Evolutionary conservation across 768 basidiomycete genomes (phyloP).

Genomic region (Gloeostereum incarnatum): DNA sequence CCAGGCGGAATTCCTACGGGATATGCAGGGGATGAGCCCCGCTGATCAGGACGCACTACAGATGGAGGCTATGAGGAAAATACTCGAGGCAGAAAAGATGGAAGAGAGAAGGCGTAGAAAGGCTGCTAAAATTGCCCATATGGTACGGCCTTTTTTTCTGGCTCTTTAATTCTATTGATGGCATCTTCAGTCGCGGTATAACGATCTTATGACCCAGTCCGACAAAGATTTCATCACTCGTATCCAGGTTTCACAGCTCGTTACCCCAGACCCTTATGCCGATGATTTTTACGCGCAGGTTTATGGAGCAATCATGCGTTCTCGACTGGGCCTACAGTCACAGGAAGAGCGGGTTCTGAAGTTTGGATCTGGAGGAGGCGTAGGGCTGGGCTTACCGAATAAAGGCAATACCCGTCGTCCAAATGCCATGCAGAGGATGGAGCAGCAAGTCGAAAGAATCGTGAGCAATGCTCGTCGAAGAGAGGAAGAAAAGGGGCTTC

Average conservation of each 20-base stretch:
- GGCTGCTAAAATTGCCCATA: slow-evolving; percentile 80
- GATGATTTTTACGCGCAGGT: slow-evolving; percentile 99
- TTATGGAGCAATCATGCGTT: slow-evolving; percentile 76
- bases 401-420: slow-evolving; percentile 63
- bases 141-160: slow-evolving; percentile 36
- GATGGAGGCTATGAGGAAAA: slow-evolving; percentile 78
- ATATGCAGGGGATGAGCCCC: slow-evolving; percentile 50
- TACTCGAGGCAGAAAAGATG: slow-evolving; percentile 83
- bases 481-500: slow-evolving; percentile 75
- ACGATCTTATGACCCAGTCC: slow-evolving; percentile 93
- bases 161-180: slow-evolving; percentile 4
- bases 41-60: slow-evolving; percentile 64
- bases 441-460: slow-evolving; percentile 91
- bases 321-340: slow-evolving; percentile 63
- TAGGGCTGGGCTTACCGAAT: slow-evolving; percentile 73
- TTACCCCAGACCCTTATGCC: slow-evolving; percentile 93
- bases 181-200: slow-evolving; percentile 66
- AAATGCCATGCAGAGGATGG: slow-evolving; percentile 88
- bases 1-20: slow-evolving; percentile 57
- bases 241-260: slow-evolving; percentile 97
- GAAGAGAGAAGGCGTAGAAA: slow-evolving; percentile 77
- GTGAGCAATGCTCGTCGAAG: slow-evolving; percentile 84
- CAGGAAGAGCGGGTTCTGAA: slow-evolving; percentile 77
- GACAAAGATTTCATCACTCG: slow-evolving; percentile 99
- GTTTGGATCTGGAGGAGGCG: slow-evolving; percentile 75